Evolutionary conservation across 768 basidiomycete genomes (phyloP).

Genomic region (Mrakia hoshinonis): DNA sequence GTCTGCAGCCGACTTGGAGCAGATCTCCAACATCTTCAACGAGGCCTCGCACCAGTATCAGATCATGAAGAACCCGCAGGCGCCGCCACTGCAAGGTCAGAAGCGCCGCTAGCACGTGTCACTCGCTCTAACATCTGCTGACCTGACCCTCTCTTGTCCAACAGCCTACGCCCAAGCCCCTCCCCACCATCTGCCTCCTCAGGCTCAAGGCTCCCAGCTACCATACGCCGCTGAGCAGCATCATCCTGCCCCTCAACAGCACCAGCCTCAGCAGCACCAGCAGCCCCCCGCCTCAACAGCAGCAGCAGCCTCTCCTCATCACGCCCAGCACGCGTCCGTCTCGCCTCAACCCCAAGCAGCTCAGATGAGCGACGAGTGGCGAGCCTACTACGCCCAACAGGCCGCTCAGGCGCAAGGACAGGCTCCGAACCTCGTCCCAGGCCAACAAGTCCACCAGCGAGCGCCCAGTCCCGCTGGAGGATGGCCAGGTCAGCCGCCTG

Average conservation of each 20-base stretch:
- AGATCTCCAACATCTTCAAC: slow-evolving; percentile 28
- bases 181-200: slow-evolving; percentile 12
- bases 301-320: slow-evolving; percentile 13
- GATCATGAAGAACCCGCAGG: slow-evolving; percentile 24
- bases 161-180: slow-evolving; percentile 22
- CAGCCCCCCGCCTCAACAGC: neutral
- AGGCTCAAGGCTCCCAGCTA: neutral
- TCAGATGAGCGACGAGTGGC: slow-evolving; percentile 19
- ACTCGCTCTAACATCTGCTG: neutral
- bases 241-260: neutral
- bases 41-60: slow-evolving; percentile 26
- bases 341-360: neutral
- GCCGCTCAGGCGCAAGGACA: slow-evolving; percentile 21
- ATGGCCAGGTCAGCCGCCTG: neutral
- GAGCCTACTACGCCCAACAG: slow-evolving; percentile 28
- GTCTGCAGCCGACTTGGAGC: slow-evolving; percentile 26
- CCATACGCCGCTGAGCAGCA: slow-evolving; percentile 2
- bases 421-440: slow-evolving; percentile 5
- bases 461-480: neutral
- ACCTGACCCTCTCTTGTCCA: neutral
- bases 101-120: neutral
- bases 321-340: neutral
- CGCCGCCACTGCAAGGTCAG: slow-evolving; percentile 22
- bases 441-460: neutral
- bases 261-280: neutral